Evolutionary conservation across 306 rosid species (phyloP).

Genomic region (Neltuma alba): DNA sequence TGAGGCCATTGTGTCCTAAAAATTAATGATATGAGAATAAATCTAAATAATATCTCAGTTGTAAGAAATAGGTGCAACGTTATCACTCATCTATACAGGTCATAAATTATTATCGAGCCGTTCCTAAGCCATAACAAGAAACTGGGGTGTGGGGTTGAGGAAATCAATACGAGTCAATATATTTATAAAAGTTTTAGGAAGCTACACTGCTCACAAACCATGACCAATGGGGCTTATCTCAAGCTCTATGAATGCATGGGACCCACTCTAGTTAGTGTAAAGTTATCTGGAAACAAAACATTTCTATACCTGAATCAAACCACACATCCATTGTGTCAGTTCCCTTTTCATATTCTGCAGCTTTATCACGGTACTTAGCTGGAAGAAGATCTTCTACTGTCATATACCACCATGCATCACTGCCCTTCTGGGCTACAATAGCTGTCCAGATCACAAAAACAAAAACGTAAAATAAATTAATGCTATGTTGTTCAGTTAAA

Average conservation of each 20-base stretch:
- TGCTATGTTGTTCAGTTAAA: constrained; percentile 19
- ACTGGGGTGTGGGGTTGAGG: constrained; percentile 5
- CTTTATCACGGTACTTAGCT: constrained; percentile 69
- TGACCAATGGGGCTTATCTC: neutral
- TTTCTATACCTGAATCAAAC: constrained; percentile 92
- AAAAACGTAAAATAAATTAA: constrained; percentile 30
- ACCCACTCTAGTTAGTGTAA: neutral
- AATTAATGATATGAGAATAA: constrained; percentile 4
- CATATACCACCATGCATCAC: constrained; percentile 99
- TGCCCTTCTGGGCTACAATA: constrained; percentile 87
- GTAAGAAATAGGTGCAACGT: constrained; percentile 7
- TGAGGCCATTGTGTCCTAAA: constrained; percentile 7
- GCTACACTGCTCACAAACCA: no score
- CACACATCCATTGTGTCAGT: constrained; percentile 99
- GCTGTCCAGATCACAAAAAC: constrained; percentile 55
- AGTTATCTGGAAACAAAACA: constrained; percentile 18
- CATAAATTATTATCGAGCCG: neutral
- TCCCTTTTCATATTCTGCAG: constrained; percentile 93
- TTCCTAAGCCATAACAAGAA: constrained; percentile 11
- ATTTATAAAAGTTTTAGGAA: no score
- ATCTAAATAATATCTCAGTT: constrained; percentile 22
- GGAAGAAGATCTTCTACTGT: constrained; percentile 93
- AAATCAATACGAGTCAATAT: neutral
- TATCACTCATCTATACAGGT: neutral
- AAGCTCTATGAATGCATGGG: neutral